phyloP scores from a whole-genome alignment of 345 rosid genomes.

The Mangifera indica region DNA sequence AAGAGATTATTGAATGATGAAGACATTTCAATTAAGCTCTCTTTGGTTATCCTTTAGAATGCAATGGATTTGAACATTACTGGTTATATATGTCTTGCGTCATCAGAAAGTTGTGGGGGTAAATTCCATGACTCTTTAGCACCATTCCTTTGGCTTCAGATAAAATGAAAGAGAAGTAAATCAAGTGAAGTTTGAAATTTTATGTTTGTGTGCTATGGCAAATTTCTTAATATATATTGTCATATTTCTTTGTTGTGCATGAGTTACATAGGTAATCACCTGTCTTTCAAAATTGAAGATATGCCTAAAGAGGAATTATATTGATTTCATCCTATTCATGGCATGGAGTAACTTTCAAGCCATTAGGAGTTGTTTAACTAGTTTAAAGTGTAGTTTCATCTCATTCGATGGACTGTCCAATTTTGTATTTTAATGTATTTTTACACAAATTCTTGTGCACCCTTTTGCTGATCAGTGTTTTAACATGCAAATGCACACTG shows the following conservation, averaged over 20 bases:
- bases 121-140: neutral
- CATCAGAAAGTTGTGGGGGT: too few species aligned
- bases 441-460: neutral
- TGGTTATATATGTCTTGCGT: neutral
- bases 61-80: neutral
- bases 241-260: neutral
- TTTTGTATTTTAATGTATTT: too few species aligned
- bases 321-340: too few species aligned
- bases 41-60: neutral
- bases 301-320: too few species aligned
- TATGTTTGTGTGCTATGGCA: neutral
- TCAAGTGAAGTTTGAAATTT: neutral
- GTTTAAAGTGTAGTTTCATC: too few species aligned
- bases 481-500: neutral
- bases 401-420: too few species aligned
- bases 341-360: too few species aligned
- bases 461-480: neutral
- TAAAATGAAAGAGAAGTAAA: neutral
- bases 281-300: neutral
- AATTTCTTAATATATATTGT: too few species aligned
- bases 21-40: neutral
- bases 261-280: neutral
- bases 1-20: neutral
- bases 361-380: too few species aligned
- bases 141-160: neutral